Percentiles rank a stretch among this genome's conserved stretches.
These are phyloP conservation scores for Plasmodium vinckei DNA, from an alignment of 169 alveolate species.

Conservation along the genomic window DNA sequence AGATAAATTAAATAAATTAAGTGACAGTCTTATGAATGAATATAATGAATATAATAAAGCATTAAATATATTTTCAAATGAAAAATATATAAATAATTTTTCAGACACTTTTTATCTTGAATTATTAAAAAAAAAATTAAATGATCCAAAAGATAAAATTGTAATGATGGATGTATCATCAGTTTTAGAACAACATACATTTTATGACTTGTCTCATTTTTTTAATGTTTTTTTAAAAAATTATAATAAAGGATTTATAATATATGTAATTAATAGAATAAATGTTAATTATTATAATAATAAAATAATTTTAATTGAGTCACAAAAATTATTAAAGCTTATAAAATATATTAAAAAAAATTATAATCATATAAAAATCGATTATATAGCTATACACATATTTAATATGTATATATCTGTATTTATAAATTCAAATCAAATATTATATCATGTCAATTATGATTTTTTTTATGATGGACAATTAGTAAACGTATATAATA, in stretches of 20 bases:
- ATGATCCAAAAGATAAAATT: constrained; percentile 22
- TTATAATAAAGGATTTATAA: constrained; percentile 30
- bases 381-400: constrained; percentile 44
- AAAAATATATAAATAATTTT: constrained; percentile 52
- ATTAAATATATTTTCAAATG: constrained; percentile 44
- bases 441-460: constrained; percentile 41
- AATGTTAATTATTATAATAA: constrained; percentile 27
- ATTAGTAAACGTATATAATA: constrained; percentile 16
- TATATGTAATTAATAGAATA: constrained; percentile 52
- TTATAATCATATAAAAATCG: constrained; percentile 33
- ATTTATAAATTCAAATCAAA: constrained; percentile 41
- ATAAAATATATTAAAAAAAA: constrained; percentile 29
- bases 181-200: constrained; percentile 20
- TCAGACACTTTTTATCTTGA: constrained; percentile 43
- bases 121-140: constrained; percentile 48
- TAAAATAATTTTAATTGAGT: constrained; percentile 50
- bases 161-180: constrained; percentile 51
- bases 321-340: constrained; percentile 11
- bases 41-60: constrained; percentile 32
- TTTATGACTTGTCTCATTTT: constrained; percentile 45
- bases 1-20: constrained; percentile 31
- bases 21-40: constrained; percentile 6
- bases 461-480: constrained; percentile 14
- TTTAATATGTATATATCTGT: constrained; percentile 54
- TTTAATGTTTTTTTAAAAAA: constrained; percentile 44